Percentiles rank a stretch among this genome's conserved stretches.
Evolutionary conservation across 140 eudicot genomes (phyloP).

Genomic region (Erigeron philadelphicus): DNA sequence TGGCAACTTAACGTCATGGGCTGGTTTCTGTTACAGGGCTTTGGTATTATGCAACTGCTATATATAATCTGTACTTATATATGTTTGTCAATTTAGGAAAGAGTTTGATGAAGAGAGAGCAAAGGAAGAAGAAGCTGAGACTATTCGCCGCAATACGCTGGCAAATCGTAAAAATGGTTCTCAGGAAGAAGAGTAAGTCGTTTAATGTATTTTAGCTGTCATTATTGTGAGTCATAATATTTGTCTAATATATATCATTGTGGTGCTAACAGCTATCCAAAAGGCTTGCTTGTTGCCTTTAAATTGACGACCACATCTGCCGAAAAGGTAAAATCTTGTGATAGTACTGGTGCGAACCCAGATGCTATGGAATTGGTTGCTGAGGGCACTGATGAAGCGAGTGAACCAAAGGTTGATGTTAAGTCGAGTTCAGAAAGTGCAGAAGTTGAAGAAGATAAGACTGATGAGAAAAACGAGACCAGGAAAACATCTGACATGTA

Average conservation of each 20-base stretch:
- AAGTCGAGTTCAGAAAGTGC: constrained; percentile 34
- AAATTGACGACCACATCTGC: constrained; percentile 48
- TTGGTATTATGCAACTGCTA: not conserved
- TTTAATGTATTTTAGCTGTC: not conserved
- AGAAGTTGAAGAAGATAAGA: constrained; percentile 38
- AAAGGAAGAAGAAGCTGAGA: constrained; percentile 52
- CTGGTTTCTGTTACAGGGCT: not conserved
- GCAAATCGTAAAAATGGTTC: constrained; percentile 42
- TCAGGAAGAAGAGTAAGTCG: constrained; percentile 54
- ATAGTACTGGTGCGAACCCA: constrained; percentile 21
- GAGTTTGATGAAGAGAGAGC: constrained; percentile 76
- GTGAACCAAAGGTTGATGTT: constrained; percentile 34
- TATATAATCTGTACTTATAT: not conserved
- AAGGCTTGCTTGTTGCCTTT: constrained; percentile 80
- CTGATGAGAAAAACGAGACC: constrained; percentile 27
- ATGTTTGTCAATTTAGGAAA: constrained; percentile 44
- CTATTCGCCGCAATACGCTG: constrained; percentile 27
- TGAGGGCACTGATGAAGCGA: constrained; percentile 25
- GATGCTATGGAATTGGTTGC: constrained; percentile 28
- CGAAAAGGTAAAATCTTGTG: constrained; percentile 22
- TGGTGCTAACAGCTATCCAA: constrained; percentile 66
- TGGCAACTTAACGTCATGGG: not conserved
- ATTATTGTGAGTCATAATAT: not conserved
- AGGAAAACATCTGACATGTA: constrained; percentile 35
- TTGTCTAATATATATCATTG: not conserved